These are phyloP conservation scores for Apiotrichum laibachii DNA, from an alignment of 1,284 basidiomycete species.

Conservation along the genomic window DNA sequence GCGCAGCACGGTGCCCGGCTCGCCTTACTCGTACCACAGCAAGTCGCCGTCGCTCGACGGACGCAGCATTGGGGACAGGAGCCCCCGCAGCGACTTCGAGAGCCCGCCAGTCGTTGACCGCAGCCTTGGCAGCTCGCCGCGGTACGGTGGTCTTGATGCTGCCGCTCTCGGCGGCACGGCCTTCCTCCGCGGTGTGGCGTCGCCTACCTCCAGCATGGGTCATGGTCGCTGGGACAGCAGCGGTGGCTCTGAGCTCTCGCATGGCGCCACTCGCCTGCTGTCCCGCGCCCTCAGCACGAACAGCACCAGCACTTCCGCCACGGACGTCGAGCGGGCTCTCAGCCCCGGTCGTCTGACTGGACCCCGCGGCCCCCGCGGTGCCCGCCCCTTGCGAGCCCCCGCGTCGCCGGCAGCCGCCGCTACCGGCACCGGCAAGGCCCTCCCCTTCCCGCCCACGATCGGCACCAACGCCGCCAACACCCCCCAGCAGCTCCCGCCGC, in stretches of 20 bases:
- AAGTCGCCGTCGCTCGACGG: no score
- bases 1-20: not conserved
- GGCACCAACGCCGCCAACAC: not conserved
- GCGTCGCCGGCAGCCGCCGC: not conserved
- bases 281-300: conserved; percentile 11
- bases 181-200: conserved; percentile 1
- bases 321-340: conserved; percentile 30
- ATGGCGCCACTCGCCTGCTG: conserved; percentile 5
- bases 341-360: not conserved
- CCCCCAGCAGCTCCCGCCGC: not conserved
- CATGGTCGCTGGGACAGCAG: not conserved
- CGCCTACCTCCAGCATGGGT: not conserved
- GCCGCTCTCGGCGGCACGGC: not conserved
- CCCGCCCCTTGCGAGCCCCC: not conserved
- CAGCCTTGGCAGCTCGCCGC: not conserved
- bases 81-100: no score
- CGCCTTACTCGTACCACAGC: not conserved
- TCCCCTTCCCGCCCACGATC: not conserved
- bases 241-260: conserved; percentile 2
- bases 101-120: no score
- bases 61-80: no score
- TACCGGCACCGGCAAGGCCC: not conserved
- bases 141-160: conserved; percentile 7
- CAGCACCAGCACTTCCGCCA: conserved; percentile 28
- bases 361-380: not conserved